These are phyloP conservation scores for Picochlorum sp. DNA, from an alignment of 139 green algal species.

Conservation along the genomic window DNA sequence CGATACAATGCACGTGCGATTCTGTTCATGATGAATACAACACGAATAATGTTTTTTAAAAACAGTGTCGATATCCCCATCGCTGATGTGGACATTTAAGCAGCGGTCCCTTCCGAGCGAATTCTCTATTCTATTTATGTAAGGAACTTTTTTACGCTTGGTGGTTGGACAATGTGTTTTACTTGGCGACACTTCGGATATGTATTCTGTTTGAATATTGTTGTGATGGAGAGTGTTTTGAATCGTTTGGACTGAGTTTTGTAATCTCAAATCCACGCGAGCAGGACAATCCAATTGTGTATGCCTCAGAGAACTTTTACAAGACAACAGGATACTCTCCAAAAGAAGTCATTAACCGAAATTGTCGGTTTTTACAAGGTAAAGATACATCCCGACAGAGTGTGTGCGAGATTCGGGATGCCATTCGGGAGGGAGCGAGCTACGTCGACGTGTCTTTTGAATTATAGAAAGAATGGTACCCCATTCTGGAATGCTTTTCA, in stretches of 20 bases:
- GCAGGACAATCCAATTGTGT: conserved; percentile 50
- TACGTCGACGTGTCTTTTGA: conserved; percentile 43
- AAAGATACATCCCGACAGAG: conserved; percentile 15
- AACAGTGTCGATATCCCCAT: too few relatives aligned
- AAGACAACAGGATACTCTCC: conserved; percentile 43
- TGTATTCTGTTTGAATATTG: too few relatives aligned
- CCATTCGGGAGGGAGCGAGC: conserved; percentile 35
- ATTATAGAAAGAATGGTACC: conserved; percentile 46
- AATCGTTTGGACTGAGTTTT: conserved; percentile 8
- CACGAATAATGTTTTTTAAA: too few relatives aligned
- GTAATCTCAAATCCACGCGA: conserved; percentile 19
- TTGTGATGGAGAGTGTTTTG: neutral
- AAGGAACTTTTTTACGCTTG: too few relatives aligned
- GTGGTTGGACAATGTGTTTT: too few relatives aligned
- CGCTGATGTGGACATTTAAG: too few relatives aligned
- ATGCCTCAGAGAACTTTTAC: conserved; percentile 39
- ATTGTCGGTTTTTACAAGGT: conserved; percentile 58
- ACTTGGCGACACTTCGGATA: too few relatives aligned
- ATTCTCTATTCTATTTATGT: too few relatives aligned
- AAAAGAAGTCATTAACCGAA: conserved; percentile 48
- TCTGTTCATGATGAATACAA: too few relatives aligned
- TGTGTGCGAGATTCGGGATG: conserved; percentile 38
- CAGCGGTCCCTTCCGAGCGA: too few relatives aligned
- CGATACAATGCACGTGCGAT: too few relatives aligned
- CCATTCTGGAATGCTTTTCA: conserved; percentile 42